Base-by-base conservation (phyloP, 805 yeast species). In the Zygosaccharomyces siamensis region DNA sequence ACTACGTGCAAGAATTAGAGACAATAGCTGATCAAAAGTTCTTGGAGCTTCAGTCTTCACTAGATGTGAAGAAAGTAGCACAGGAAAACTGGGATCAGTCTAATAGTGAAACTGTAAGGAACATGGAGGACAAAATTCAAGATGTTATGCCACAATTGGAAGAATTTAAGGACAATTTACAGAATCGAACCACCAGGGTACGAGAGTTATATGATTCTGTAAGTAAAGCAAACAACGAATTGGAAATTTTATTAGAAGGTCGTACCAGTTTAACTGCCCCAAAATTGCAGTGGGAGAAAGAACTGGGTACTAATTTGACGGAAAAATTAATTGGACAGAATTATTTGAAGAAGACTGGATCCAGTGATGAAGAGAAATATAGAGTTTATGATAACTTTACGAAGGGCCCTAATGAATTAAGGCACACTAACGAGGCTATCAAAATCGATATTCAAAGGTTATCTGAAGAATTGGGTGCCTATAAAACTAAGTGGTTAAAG, bases 401-500 rank as follows among this genome's bases (percentile, higher is more conserved):
- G 24, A 57, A 54, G 27, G 60, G 62, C 21, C 61, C 62, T 18
- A 49, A 53, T 14, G 68, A 64, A 32, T 45, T 59, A 39, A 54
- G 53, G 46, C 56, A 48, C 30, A 53, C 59, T 20, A 63, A 64
- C 41, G 45, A 40, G 16, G 45, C 57, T 5, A 58, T 64, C 55
- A 60, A 54, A 39, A 33, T 44, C 5, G 67, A 63, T 46, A 57
- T 62, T 20, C 50, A 54, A 6, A 57, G 57, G 33, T 43, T 64
- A 21, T 38, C 51, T 2, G 37, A 46, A 5, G 68, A 65, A 23
- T 38, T 65, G 28, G 43, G 30, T 5, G 31, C 37, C 3, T 64
- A 61, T 36, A 63, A 62, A 39, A 49, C 50, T 6, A 63, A 61
- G 43, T 65, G 69, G 69, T 23, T 57, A 24, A 56, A 62, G 27